Base-by-base conservation (phyloP, 2,329 filamentous ascomycete genomes). In the Epichloe hybrida region DNA sequence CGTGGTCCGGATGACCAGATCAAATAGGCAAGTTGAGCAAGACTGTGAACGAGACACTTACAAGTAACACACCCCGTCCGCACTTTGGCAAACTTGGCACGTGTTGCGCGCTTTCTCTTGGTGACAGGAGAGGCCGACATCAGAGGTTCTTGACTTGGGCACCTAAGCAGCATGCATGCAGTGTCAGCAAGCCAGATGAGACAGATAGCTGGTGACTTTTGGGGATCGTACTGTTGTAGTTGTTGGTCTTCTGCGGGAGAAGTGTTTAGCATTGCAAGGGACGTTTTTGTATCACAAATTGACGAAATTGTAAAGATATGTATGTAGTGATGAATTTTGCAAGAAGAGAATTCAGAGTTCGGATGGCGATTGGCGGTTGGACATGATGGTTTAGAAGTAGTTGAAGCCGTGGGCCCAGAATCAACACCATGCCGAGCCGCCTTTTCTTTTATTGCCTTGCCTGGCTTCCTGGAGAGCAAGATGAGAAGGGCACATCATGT, bases 21-120 rank as follows among this genome's bases (percentile, higher is more conserved):
- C 13, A 7, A 17, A n/a, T 23, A 13, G n/a, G 7, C 17, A 15
- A 27, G n/a, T 11, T 27, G 20, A 12, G 11, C 31, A 27, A 36
- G 9, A 36, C 13, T 13, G 36, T 15, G 13, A 41, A 31, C 11
- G 36, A n/a, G 12, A 31, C 38, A 60, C 62, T 62, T 53, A 65
- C 63, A 65, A 49, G 62, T 62, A 23, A 61, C 53, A 50, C 63
- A 64, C 8, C 63, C 62, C 12, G 63, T 64, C 20, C 62, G 55
- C 5, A 64, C 63, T 48, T 64, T 64, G 50, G 61, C 56, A 20
- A 58, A 60, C 44, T 61, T 64, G 50, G 63, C 60, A 23, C 65
- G 58, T 15, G 53, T 56, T 4, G 52, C 49, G 31, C 55, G 50
- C 39, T 53, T 52, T 37, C 49, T 53, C 38, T 50, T 53, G 36